Conservation (phyloP, 352 stramenopile genomes). For the Elongisporangium prolatum region DNA sequence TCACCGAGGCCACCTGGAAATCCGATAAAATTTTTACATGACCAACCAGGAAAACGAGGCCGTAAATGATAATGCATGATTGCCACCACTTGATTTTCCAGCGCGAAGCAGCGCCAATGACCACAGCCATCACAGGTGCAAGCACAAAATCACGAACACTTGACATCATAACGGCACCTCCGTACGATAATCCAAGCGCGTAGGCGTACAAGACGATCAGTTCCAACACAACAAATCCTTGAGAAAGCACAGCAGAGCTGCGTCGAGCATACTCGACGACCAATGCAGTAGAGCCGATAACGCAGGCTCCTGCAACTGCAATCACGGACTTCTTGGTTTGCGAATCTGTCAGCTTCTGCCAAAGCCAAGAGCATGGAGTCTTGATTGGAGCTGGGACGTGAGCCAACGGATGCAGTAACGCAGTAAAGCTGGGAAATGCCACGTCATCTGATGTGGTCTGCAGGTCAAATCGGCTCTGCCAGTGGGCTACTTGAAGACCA, state of each 20-base stretch:
- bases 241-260: slow-evolving; percentile 8
- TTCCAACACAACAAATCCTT: slow-evolving; percentile 19
- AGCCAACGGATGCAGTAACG: slow-evolving; percentile 44
- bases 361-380: slow-evolving; percentile 5
- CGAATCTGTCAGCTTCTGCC: slow-evolving; percentile 1
- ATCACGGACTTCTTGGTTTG: slow-evolving; percentile 1
- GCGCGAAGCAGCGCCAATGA: slow-evolving; percentile 16
- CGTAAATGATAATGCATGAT: slow-evolving; percentile 32
- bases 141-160: slow-evolving; percentile 31
- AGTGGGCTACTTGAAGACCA: slow-evolving; percentile 52
- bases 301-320: neutral
- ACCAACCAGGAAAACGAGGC: slow-evolving; percentile 27
- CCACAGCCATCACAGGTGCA: slow-evolving; percentile 22
- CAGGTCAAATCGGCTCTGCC: slow-evolving; percentile 61
- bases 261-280: slow-evolving; percentile 4
- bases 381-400: slow-evolving; percentile 39
- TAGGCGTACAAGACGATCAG: slow-evolving; percentile 44
- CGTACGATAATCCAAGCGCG: slow-evolving; percentile 53
- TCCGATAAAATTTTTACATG: slow-evolving; percentile 25
- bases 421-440: slow-evolving; percentile 49
- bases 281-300: neutral
- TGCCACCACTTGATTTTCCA: slow-evolving; percentile 44
- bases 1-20: slow-evolving; percentile 16
- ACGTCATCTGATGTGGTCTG: slow-evolving; percentile 20
- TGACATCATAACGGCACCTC: slow-evolving; percentile 29